Evolutionary conservation across 148 eudicot species (phyloP).

Genomic region (Mesembryanthemum crystallinum): DNA sequence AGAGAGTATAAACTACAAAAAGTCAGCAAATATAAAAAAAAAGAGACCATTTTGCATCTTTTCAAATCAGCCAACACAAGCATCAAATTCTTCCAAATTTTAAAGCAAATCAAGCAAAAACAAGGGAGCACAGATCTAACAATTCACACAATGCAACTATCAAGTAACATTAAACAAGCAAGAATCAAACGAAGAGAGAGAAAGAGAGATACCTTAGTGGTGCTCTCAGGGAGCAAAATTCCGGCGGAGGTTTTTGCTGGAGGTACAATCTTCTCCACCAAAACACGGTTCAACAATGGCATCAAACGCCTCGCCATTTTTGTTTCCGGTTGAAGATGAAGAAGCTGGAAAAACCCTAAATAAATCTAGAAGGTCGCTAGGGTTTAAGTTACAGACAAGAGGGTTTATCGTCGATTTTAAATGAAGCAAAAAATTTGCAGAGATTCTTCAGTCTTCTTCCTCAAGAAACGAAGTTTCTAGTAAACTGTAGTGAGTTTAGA

Average conservation of each 20-base stretch:
- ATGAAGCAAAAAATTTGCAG: background rate
- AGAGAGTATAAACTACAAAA: too few species aligned
- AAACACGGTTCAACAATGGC: constrained; percentile 43
- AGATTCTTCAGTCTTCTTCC: background rate
- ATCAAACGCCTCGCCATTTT: constrained; percentile 44
- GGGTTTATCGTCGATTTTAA: background rate
- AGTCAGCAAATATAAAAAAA: background rate
- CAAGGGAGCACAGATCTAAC: background rate
- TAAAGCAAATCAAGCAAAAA: too few species aligned
- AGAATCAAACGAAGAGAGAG: background rate
- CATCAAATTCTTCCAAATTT: background rate
- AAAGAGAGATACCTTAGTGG: constrained; percentile 22
- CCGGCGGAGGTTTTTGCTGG: constrained; percentile 46
- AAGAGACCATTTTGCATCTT: background rate
- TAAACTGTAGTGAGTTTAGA: background rate
- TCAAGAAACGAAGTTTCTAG: constrained; percentile 23
- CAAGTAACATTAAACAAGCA: background rate
- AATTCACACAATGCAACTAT: background rate
- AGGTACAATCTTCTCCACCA: constrained; percentile 44
- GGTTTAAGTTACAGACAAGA: constrained; percentile 19
- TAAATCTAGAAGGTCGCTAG: background rate
- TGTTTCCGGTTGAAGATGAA: background rate
- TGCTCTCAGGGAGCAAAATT: constrained; percentile 42
- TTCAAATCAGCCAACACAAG: background rate
- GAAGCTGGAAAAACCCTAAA: constrained; percentile 9